These are phyloP conservation scores for Cucurbita moschata DNA, from an alignment of 306 rosid genomes.

Conservation along the genomic window DNA sequence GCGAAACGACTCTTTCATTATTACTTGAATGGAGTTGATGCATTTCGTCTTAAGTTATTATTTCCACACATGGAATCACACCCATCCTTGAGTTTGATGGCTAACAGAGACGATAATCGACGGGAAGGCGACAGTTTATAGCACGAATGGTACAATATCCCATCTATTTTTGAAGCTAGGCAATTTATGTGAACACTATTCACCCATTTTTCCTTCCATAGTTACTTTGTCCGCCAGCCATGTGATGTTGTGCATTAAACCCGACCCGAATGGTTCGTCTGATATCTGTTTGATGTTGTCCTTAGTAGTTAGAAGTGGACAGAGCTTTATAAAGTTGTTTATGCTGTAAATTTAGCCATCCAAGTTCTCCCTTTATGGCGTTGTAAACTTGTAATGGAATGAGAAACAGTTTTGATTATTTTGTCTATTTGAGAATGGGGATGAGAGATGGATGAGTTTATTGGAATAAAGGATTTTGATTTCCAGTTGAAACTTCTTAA, in stretches of 20 bases:
- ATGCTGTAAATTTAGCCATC: neutral
- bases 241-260: slow-evolving; percentile 5
- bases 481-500: too few species aligned
- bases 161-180: neutral
- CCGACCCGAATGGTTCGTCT: neutral
- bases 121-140: neutral
- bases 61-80: slow-evolving; percentile 45
- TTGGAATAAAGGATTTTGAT: too few species aligned
- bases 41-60: slow-evolving; percentile 77
- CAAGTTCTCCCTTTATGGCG: neutral
- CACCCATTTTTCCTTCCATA: neutral
- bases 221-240: neutral
- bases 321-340: neutral
- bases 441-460: neutral
- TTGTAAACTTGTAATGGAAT: slow-evolving; percentile 1
- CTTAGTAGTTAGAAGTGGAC: neutral
- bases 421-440: neutral
- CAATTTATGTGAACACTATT: neutral
- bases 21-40: slow-evolving; percentile 97
- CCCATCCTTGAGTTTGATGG: slow-evolving; percentile 7
- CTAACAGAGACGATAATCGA: neutral
- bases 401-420: neutral
- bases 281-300: neutral
- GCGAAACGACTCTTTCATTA: slow-evolving; percentile 87
- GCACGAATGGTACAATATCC: neutral